phyloP scores from a whole-genome alignment of 2,329 filamentous ascomycete genomes.

The Aspergillus floridensis region DNA sequence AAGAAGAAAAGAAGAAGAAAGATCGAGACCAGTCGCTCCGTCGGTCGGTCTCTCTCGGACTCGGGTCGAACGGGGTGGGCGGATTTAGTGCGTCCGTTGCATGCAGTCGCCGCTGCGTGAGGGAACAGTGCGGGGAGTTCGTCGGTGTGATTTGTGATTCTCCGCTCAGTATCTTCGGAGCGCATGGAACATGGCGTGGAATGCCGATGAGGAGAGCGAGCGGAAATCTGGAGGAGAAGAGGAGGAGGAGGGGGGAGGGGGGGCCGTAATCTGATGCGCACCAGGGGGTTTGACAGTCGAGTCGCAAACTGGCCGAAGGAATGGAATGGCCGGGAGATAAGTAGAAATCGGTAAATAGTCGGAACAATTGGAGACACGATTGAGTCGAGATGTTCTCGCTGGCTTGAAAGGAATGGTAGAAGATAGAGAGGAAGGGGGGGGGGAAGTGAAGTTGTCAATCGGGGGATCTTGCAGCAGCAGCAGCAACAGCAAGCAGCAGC shows the following conservation, averaged over 20 bases:
- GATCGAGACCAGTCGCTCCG: not conserved
- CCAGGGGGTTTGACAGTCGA: constrained; percentile 1
- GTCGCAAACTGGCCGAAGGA: not conserved
- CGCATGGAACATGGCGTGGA: constrained; percentile 26
- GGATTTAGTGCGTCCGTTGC: not conserved
- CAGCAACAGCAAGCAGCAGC: constrained; percentile 2
- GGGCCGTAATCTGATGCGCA: constrained; percentile 5
- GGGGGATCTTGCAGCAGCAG: not conserved
- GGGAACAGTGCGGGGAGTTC: constrained; percentile 27
- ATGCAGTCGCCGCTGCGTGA: constrained; percentile 19
- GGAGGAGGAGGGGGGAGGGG: no score
- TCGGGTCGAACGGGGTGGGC: not conserved
- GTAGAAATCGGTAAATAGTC: not conserved
- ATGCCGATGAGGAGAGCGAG: constrained; percentile 5
- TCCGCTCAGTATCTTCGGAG: constrained; percentile 13
- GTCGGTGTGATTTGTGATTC: not conserved
- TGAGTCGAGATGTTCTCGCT: not conserved
- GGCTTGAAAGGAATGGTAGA: not conserved
- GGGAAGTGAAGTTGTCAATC: not conserved
- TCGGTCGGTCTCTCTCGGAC: not conserved
- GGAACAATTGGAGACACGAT: not conserved
- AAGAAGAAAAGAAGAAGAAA: not conserved
- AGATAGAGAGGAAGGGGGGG: not conserved
- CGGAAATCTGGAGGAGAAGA: constrained; percentile 8
- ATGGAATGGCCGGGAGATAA: not conserved